phyloP scores from a whole-genome alignment of 2,329 filamentous ascomycete species.

The Daldinia sp. region DNA sequence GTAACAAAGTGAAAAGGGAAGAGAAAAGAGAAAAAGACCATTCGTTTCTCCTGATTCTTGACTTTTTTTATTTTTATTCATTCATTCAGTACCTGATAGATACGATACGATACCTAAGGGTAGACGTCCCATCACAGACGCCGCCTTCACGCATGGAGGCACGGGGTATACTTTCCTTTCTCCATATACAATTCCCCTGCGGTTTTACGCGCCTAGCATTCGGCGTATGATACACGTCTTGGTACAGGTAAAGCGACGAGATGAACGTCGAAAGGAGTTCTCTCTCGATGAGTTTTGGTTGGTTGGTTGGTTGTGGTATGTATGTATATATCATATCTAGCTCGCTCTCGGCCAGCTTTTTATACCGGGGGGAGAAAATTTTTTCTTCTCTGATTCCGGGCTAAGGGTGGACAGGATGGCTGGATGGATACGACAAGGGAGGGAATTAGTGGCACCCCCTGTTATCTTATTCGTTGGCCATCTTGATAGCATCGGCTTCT shows the following conservation, averaged over 20 bases:
- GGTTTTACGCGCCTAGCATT: conserved; percentile 15
- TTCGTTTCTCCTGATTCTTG: background rate
- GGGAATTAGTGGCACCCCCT: background rate
- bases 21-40: background rate
- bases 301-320: background rate
- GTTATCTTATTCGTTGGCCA: conserved; percentile 43
- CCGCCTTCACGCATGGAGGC: background rate
- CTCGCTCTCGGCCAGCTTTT: background rate
- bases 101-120: too few relatives aligned
- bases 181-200: conserved; percentile 23
- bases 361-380: background rate
- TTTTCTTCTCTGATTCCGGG: background rate
- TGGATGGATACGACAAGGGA: background rate
- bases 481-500: conserved; percentile 56
- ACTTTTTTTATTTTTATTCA: conserved; percentile 10
- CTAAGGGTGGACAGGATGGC: background rate
- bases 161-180: conserved; percentile 29
- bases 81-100: conserved; percentile 20
- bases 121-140: conserved; percentile 3
- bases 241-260: conserved; percentile 18
- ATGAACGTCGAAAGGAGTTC: background rate
- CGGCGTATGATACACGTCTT: conserved; percentile 33
- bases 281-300: background rate
- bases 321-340: too few relatives aligned
- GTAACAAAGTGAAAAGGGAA: background rate